Percentiles rank a stretch among this genome's conserved stretches.
phyloP scores from a whole-genome alignment of 305 asterid genomes.

The Solanum aculeatissimum region DNA sequence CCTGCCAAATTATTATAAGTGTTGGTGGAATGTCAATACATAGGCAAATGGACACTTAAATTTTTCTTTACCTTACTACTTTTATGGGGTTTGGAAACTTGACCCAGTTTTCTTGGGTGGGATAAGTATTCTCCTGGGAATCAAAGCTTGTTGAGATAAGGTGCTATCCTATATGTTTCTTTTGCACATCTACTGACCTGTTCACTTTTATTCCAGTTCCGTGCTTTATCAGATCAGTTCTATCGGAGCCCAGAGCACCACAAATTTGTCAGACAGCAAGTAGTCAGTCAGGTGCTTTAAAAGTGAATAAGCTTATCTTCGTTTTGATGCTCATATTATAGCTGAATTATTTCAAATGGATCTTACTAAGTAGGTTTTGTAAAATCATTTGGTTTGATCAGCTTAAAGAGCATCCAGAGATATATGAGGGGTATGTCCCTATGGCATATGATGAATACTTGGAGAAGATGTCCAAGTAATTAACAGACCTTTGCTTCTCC shows the following conservation, averaged over 20 bases:
- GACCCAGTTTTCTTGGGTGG: not conserved
- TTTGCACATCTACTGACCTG: not conserved
- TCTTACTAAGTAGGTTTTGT: conserved; percentile 11
- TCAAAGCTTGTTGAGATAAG: not conserved
- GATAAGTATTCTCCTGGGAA: not conserved
- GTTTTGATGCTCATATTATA: not conserved
- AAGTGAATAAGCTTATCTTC: not conserved
- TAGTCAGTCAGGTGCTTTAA: conserved; percentile 64
- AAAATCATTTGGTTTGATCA: conserved; percentile 25
- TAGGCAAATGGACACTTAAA: not conserved
- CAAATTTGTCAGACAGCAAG: conserved; percentile 81
- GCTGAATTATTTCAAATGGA: not conserved
- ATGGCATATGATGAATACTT: conserved; percentile 76
- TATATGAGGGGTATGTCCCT: conserved; percentile 85
- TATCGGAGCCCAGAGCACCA: conserved; percentile 91
- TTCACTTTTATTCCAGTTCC: conserved; percentile 44
- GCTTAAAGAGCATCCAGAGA: conserved; percentile 77
- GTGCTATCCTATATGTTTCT: not conserved
- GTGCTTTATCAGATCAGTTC: conserved; percentile 91
- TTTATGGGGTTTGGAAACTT: not conserved
- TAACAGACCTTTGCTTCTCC: conserved; percentile 2
- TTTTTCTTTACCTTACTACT: not conserved
- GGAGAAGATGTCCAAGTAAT: conserved; percentile 64
- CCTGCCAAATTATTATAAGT: not conserved
- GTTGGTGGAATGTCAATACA: not conserved